Base-by-base conservation (phyloP, 1,284 basidiomycete genomes). In the Pyrrhoderma lamaoense region DNA sequence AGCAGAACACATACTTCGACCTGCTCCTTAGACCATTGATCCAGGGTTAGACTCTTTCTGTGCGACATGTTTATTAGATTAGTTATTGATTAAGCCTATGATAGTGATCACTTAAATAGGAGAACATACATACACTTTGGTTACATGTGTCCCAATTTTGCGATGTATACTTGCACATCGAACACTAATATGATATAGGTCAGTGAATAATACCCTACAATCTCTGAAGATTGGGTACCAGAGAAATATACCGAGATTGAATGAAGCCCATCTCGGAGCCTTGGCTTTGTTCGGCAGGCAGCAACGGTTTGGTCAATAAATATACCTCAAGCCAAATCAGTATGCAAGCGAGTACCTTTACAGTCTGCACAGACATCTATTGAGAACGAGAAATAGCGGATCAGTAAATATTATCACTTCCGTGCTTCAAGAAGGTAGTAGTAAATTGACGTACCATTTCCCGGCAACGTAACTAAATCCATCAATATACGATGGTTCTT, bases 91-190 rank as follows among this genome's bases (percentile, higher is more conserved):
- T 16, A n/a, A 2, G 43, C 49, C 38, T 42, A 19, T 38, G 16
- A 19, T 59, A 65, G 11, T n/a, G n/a, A n/a, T n/a, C 5, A 31
- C 27, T 11, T 11, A 31, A 11, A 31, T 31, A 31, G 27, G 27
- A 31, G 27, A n/a, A 49, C 52, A 59, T 31, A 73, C 78, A 60
- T 70, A 89, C 87, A 91, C 84, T 78, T 90, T 89, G 2, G 83
- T 79, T 56, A 91, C 71, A 63, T 91, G 89, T 7, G 88, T 90
- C 13, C 90, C 90, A 57, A 93, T 85, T 72, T 92, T 92, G 53
- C 90, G 76, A 67, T 93, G 90, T 45, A 92, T 81, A 57, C 86
- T 86, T 25, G 89, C 90, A 63, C 90, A 93, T 59, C 77, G 78
- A 39, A 91, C 74, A 60, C 89, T 89, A 53, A 16, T 61, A 49